Conservation (phyloP, 306 rosid genomes). For the Inga leiocalycina region DNA sequence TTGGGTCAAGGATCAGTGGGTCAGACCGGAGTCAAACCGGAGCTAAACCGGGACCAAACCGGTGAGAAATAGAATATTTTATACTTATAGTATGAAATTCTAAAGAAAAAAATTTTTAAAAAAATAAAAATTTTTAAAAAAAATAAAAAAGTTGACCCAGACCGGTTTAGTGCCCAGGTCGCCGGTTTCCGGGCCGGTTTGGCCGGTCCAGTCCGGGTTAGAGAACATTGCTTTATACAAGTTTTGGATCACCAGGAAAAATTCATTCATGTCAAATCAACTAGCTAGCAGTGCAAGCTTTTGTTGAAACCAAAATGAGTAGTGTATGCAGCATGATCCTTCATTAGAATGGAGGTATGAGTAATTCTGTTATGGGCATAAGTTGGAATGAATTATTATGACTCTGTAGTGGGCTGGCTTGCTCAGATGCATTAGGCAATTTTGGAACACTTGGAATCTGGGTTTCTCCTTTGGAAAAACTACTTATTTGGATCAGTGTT, state of each 20-base stretch:
- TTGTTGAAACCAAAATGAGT: background rate
- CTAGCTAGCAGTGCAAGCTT: background rate
- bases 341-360: background rate
- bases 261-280: background rate
- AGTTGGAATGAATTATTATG: background rate
- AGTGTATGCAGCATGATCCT: background rate
- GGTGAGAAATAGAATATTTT: too few species aligned
- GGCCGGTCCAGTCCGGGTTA: too few species aligned
- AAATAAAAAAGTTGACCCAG: too few species aligned
- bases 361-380: background rate
- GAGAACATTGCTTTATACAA: background rate
- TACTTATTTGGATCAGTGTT: too few species aligned
- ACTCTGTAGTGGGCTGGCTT: background rate
- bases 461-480: background rate
- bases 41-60: too few species aligned
- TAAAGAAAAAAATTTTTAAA: too few species aligned
- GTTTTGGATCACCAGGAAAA: background rate
- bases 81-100: too few species aligned
- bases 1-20: too few species aligned
- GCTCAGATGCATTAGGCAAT: background rate
- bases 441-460: background rate
- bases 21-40: too few species aligned
- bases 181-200: too few species aligned
- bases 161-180: too few species aligned
- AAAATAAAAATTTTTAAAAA: too few species aligned